Percentiles rank a stretch among this genome's conserved stretches.
phyloP scores from a whole-genome alignment of 2,329 filamentous ascomycete genomes.

The Furcasterigmium sp. region DNA sequence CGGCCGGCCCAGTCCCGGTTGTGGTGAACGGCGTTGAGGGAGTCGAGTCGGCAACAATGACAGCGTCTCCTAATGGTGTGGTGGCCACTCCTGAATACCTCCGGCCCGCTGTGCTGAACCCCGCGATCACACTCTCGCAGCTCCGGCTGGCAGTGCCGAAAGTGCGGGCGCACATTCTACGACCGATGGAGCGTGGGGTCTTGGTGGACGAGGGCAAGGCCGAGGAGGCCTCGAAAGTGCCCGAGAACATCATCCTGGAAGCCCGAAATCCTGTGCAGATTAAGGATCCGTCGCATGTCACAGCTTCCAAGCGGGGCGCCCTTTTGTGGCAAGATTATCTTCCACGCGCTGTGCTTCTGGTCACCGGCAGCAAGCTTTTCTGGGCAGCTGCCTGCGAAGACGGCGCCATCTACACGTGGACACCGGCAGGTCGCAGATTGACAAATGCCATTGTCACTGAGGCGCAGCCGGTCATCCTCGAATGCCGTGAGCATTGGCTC shows the following conservation, averaged over 20 bases:
- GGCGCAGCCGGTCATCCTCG: constrained; percentile 88
- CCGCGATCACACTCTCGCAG: constrained; percentile 75
- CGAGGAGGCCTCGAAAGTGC: constrained; percentile 57
- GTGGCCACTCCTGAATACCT: constrained; percentile 76
- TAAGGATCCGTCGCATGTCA: constrained; percentile 79
- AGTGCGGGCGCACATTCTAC: constrained; percentile 74
- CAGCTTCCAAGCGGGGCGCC: constrained; percentile 73
- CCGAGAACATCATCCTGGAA: constrained; percentile 76
- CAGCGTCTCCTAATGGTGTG: constrained; percentile 53
- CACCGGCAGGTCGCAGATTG: constrained; percentile 80
- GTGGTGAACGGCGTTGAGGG: constrained; percentile 74
- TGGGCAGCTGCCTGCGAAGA: constrained; percentile 95
- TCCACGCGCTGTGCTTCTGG: constrained; percentile 78
- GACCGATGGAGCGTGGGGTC: constrained; percentile 68
- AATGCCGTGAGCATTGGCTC: constrained; percentile 84
- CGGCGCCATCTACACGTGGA: constrained; percentile 85
- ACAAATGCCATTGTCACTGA: constrained; percentile 83
- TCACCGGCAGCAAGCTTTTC: constrained; percentile 84
- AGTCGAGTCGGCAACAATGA: constrained; percentile 66
- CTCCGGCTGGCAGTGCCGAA: constrained; percentile 83
- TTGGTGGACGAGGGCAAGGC: constrained; percentile 39
- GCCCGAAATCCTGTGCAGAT: constrained; percentile 75
- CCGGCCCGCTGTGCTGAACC: constrained; percentile 80
- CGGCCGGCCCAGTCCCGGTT: constrained; percentile 67
- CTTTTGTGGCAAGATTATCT: constrained; percentile 92